phyloP scores from a whole-genome alignment of 108 stramenopile genomes.

The Ochromonas danica region DNA sequence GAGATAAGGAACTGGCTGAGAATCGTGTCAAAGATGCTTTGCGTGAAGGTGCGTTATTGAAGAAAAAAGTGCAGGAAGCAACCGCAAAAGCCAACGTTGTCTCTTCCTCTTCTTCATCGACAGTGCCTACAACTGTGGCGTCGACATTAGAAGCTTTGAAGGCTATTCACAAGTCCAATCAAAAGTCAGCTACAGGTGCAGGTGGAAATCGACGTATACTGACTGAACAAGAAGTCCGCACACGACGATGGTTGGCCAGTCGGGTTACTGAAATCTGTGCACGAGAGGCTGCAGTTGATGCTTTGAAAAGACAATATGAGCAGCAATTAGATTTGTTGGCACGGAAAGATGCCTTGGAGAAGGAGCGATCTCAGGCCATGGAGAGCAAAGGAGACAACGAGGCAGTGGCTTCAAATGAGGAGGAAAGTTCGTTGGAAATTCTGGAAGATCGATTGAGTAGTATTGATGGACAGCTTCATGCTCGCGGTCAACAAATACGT shows the following conservation, averaged over 20 bases:
- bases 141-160: neutral
- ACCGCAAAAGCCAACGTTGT: too few species aligned
- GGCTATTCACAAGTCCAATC: neutral
- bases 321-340: constrained; percentile 12
- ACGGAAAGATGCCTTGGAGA: neutral
- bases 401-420: neutral
- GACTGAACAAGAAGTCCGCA: constrained; percentile 1
- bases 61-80: neutral
- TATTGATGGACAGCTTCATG: neutral
- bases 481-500: neutral
- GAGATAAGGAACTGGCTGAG: constrained; percentile 3
- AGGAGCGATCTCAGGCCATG: too few species aligned
- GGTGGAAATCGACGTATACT: too few species aligned
- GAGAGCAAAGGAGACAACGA: too few species aligned
- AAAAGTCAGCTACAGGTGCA: too few species aligned
- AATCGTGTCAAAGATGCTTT: constrained; percentile 6
- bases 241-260: neutral
- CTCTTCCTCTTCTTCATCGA: neutral
- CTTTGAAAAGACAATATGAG: constrained; percentile 25
- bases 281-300: constrained; percentile 5
- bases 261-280: neutral
- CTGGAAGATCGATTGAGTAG: neutral
- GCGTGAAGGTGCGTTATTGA: neutral
- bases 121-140: neutral
- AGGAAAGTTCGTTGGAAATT: neutral